Base-by-base conservation (phyloP, 2,329 filamentous ascomycete genomes). In the Seiridium unicorne region DNA sequence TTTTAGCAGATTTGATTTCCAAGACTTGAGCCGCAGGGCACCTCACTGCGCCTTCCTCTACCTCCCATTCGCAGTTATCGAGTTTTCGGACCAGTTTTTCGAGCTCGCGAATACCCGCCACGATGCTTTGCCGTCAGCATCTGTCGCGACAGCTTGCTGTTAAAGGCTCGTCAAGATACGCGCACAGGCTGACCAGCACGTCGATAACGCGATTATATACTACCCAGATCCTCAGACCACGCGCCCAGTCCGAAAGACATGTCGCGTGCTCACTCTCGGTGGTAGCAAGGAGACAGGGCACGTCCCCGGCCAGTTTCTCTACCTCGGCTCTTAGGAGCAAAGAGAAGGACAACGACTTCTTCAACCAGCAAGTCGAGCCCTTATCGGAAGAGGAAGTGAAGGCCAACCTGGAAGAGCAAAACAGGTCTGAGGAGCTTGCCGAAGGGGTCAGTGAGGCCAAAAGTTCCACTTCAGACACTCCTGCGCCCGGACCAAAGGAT, bases 321-420 rank as follows among this genome's bases (percentile, higher is more conserved):
- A 78, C 76, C 4, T 73, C 76, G 31, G 57, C 70, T 3, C 60
- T 68, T 9, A 67, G 70, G 54, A 66, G 67, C 58, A 77, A 79
- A 76, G 70, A 75, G 60, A 80, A 81, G 61, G 75, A 73, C 4
- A 72, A 72, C 46, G 77, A 78, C 26, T 84, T 84, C 64, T 83
- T 86, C 61, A 80, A 85, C 64, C 76, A 77, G 46, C 60, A 62
- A 6, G 73, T 78, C 31, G 79, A 83, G 63, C 78, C 81, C 0
- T 73, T 85, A 8, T 78, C 81, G 6, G 81, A 84, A 58, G 81
- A 85, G 62, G 81, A 84, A 65, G 73, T 76, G 58, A 80, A 83
- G 67, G 79, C 78, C 54, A 84, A 82, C 64, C 77, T 75, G 35
- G 79, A 82, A 67, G 77, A 80, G 68, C 36, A 55, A 9, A 55